Percentiles rank a stretch among this genome's conserved stretches.
Conservation (phyloP, 148 eudicot species). For the Rheum nobile region DNA sequence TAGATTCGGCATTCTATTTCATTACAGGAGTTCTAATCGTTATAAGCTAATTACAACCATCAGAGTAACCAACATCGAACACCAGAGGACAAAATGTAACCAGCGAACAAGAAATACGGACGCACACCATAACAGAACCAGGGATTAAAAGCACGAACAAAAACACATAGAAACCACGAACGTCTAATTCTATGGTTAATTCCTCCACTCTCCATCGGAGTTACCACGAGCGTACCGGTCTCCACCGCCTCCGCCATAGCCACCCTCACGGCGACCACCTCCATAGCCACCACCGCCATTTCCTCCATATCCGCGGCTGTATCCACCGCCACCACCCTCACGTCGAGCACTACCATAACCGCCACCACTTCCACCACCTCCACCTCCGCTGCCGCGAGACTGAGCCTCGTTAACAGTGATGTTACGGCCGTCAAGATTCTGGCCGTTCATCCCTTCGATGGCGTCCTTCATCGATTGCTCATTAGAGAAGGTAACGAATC, state of each 20-base stretch:
- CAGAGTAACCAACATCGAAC: slow-evolving; percentile 1
- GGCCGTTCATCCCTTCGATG: slow-evolving; percentile 68
- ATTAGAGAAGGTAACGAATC: slow-evolving; percentile 59
- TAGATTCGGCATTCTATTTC: neutral
- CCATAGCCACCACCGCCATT: slow-evolving; percentile 11
- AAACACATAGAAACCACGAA: neutral
- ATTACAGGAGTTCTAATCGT: neutral
- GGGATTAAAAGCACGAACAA: neutral
- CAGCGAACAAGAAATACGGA: neutral
- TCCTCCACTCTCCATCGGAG: slow-evolving; percentile 49
- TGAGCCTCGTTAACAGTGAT: slow-evolving; percentile 91
- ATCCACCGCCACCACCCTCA: slow-evolving; percentile 18
- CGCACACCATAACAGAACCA: neutral
- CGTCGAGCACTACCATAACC: too few relatives aligned
- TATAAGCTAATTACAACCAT: slow-evolving; percentile 1
- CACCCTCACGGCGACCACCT: slow-evolving; percentile 14
- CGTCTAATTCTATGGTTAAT: slow-evolving; percentile 6
- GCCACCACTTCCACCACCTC: slow-evolving; percentile 38
- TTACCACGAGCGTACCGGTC: slow-evolving; percentile 16
- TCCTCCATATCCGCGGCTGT: slow-evolving; percentile 10
- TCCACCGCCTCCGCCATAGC: slow-evolving; percentile 9
- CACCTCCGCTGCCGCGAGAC: slow-evolving; percentile 64
- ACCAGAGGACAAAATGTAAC: neutral
- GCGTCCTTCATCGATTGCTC: slow-evolving; percentile 65
- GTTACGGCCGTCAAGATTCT: slow-evolving; percentile 59